These are phyloP conservation scores for Schwanniomyces etchellsii DNA, from an alignment of 1,139 yeast genomes.

Conservation along the genomic window DNA sequence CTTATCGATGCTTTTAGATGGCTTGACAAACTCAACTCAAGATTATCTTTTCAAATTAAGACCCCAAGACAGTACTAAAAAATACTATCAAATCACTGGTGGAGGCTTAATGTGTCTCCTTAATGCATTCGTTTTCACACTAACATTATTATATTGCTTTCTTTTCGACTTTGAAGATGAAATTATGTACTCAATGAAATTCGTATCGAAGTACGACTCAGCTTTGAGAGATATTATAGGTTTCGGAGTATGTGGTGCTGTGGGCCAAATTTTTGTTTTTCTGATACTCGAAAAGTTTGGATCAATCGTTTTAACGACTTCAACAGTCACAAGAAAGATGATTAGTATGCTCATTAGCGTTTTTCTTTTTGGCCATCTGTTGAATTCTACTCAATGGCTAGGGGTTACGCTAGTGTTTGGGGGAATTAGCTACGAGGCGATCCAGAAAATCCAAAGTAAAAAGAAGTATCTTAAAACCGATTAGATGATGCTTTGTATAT, in stretches of 20 bases:
- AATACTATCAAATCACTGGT: constrained; percentile 37
- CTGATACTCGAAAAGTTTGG: constrained; percentile 79
- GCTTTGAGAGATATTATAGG: constrained; percentile 55
- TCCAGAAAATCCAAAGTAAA: constrained; percentile 8
- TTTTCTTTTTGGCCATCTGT: constrained; percentile 71
- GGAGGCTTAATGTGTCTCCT: constrained; percentile 84
- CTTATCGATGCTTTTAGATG: constrained; percentile 74
- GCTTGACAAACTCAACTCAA: constrained; percentile 89
- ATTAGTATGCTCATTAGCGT: constrained; percentile 89
- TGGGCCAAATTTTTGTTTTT: constrained; percentile 91
- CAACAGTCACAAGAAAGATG: constrained; percentile 95
- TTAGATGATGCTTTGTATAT: not conserved
- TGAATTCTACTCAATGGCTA: constrained; percentile 61
- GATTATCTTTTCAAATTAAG: constrained; percentile 65
- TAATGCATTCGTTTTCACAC: constrained; percentile 49
- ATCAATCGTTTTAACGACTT: constrained; percentile 78
- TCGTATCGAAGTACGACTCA: constrained; percentile 33
- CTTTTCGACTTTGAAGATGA: constrained; percentile 41
- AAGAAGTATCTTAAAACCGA: not conserved
- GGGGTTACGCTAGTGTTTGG: constrained; percentile 79
- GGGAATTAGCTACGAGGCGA: constrained; percentile 45
- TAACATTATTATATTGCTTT: constrained; percentile 36
- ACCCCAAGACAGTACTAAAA: constrained; percentile 6
- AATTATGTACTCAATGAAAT: constrained; percentile 39
- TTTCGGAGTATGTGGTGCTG: constrained; percentile 77